These are phyloP conservation scores for Aspergillus bridgeri DNA, from an alignment of 495 filamentous ascomycete species.

Conservation along the genomic window DNA sequence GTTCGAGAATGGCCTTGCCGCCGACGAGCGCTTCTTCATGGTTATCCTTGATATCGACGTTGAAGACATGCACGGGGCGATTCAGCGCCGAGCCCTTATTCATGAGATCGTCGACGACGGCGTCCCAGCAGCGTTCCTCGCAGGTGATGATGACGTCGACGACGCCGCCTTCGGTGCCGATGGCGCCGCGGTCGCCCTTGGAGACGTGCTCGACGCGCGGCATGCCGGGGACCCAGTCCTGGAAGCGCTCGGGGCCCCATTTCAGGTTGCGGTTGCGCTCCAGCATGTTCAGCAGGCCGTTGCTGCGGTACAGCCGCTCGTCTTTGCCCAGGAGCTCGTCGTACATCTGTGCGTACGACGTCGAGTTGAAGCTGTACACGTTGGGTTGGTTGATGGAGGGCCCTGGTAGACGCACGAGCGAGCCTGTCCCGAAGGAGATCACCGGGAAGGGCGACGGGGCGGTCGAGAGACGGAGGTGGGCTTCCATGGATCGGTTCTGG, in stretches of 20 bases:
- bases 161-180: conserved; percentile 84
- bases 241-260: conserved; percentile 94
- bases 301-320: conserved; percentile 80
- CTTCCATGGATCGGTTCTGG: conserved; percentile 98
- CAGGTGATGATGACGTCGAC: conserved; percentile 97
- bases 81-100: conserved; percentile 80
- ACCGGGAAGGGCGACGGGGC: conserved; percentile 75
- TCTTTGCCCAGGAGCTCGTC: conserved; percentile 83
- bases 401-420: conserved; percentile 88
- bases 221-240: conserved; percentile 89
- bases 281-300: conserved; percentile 93
- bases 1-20: conserved; percentile 86
- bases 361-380: conserved; percentile 94
- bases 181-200: conserved; percentile 62
- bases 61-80: conserved; percentile 92
- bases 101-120: conserved; percentile 90
- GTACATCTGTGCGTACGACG: conserved; percentile 88
- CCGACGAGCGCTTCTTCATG: conserved; percentile 93
- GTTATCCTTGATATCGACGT: conserved; percentile 97
- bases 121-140: conserved; percentile 98
- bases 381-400: conserved; percentile 90
- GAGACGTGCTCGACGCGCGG: conserved; percentile 62
- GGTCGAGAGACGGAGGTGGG: conserved; percentile 81
- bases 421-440: conserved; percentile 97
- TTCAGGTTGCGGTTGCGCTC: conserved; percentile 89